These are phyloP conservation scores for Limtongia smithiae DNA, from an alignment of 805 yeast genomes.

Conservation along the genomic window DNA sequence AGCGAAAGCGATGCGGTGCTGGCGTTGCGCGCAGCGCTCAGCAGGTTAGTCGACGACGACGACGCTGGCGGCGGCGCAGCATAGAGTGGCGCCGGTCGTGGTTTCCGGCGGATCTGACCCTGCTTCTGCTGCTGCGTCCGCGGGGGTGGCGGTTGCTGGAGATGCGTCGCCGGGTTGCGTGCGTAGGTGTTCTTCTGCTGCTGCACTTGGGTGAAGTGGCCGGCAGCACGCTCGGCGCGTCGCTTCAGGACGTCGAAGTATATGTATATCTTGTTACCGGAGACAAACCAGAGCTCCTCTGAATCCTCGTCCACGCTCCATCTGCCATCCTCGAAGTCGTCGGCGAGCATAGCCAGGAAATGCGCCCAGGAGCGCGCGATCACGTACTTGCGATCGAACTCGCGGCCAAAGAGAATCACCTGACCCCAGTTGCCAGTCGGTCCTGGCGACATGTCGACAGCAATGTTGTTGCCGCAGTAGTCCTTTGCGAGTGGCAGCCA, in stretches of 20 bases:
- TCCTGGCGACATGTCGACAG: conserved; percentile 82
- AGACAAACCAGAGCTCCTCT: conserved; percentile 48
- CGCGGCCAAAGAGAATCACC: conserved; percentile 89
- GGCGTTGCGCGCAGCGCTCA: neutral
- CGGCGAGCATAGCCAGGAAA: conserved; percentile 75
- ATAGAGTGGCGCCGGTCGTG: conserved; percentile 4
- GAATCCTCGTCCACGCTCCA: conserved; percentile 64
- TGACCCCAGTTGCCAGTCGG: conserved; percentile 81
- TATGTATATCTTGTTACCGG: conserved; percentile 70
- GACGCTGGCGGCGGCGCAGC: conserved; percentile 1
- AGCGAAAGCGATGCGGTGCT: conserved; percentile 7
- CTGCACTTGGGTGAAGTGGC: neutral
- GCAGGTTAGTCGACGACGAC: conserved; percentile 2
- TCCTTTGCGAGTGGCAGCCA: conserved; percentile 94
- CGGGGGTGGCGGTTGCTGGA: neutral
- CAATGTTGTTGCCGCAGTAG: conserved; percentile 86
- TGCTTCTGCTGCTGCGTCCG: neutral
- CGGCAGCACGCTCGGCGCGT: conserved; percentile 38
- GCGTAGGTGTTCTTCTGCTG: neutral
- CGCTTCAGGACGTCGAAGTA: conserved; percentile 56
- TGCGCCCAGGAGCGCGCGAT: conserved; percentile 88
- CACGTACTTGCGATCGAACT: conserved; percentile 83
- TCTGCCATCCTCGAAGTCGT: conserved; percentile 81
- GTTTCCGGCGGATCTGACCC: conserved; percentile 1
- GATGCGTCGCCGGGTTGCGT: conserved; percentile 1